Conservation (phyloP, 768 basidiomycete species). For the Cystofilobasidium capitatum region DNA sequence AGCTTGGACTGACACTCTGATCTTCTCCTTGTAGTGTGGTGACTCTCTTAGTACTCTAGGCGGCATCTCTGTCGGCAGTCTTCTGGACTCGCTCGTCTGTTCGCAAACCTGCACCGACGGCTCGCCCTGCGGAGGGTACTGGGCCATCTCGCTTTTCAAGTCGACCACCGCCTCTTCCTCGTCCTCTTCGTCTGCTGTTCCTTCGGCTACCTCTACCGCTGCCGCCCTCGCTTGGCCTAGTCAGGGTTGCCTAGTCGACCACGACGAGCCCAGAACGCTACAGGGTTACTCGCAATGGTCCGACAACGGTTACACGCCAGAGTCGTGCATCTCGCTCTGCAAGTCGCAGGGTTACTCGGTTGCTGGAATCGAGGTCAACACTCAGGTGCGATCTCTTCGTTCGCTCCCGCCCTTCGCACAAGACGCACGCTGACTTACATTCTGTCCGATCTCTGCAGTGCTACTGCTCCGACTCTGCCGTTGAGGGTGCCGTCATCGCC, state of each 20-base stretch:
- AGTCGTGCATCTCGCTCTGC: slow-evolving; percentile 10
- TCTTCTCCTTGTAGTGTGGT: not conserved
- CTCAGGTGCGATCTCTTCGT: no score
- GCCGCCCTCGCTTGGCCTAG: slow-evolving; percentile 6
- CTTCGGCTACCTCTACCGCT: slow-evolving; percentile 1
- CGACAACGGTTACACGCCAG: slow-evolving; percentile 15
- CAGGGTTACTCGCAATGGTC: slow-evolving; percentile 9
- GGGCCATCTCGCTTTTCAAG: slow-evolving; percentile 11
- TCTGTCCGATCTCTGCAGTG: no score
- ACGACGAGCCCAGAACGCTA: not conserved
- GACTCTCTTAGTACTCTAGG: not conserved
- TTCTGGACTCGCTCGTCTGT: not conserved
- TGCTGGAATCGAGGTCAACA: slow-evolving; percentile 23
- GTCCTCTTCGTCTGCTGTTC: not conserved
- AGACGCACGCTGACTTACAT: no score
- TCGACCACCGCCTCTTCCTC: not conserved
- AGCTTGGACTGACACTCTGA: not conserved
- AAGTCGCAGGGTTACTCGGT: slow-evolving; percentile 19
- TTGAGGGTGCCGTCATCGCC: not conserved
- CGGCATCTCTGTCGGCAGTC: not conserved
- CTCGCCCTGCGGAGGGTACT: slow-evolving; percentile 21
- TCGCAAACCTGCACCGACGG: slow-evolving; percentile 8
- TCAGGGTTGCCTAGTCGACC: slow-evolving; percentile 21
- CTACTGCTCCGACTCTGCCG: not conserved
- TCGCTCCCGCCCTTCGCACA: no score